These are phyloP conservation scores for Tremellales sp. DNA, from an alignment of 1,284 basidiomycete genomes.

Conservation along the genomic window DNA sequence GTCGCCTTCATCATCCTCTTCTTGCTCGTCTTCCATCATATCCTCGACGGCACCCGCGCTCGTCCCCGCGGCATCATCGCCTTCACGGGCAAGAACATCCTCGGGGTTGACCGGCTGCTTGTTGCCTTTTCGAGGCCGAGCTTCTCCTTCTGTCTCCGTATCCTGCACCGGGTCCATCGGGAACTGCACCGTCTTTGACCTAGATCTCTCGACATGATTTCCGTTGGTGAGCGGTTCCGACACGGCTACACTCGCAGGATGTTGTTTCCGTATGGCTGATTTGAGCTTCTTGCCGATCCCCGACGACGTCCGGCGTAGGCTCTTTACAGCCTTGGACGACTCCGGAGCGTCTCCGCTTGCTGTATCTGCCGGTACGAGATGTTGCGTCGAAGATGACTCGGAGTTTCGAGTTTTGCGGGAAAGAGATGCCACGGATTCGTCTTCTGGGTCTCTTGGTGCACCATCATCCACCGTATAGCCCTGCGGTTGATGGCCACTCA, in stretches of 20 bases:
- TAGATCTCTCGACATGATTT: background rate
- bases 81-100: constrained; percentile 36
- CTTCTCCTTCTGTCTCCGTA: background rate
- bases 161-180: constrained; percentile 25
- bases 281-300: constrained; percentile 20
- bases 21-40: constrained; percentile 16
- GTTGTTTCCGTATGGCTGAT: constrained; percentile 26
- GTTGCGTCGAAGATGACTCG: constrained; percentile 22
- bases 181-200: constrained; percentile 41
- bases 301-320: too few species aligned
- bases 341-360: too few species aligned
- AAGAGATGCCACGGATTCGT: background rate
- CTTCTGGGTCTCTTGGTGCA: too few species aligned
- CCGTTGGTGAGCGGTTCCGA: background rate
- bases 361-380: constrained; percentile 16
- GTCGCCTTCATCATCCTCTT: constrained; percentile 19
- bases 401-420: constrained; percentile 10
- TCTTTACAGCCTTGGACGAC: too few species aligned
- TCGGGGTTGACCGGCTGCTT: constrained; percentile 34
- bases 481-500: constrained; percentile 4
- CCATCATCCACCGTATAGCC: too few species aligned
- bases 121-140: constrained; percentile 24
- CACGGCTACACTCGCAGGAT: background rate
- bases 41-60: constrained; percentile 36
- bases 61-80: constrained; percentile 35